phyloP scores from a whole-genome alignment of 805 yeast species.

The Candida maltosa region DNA sequence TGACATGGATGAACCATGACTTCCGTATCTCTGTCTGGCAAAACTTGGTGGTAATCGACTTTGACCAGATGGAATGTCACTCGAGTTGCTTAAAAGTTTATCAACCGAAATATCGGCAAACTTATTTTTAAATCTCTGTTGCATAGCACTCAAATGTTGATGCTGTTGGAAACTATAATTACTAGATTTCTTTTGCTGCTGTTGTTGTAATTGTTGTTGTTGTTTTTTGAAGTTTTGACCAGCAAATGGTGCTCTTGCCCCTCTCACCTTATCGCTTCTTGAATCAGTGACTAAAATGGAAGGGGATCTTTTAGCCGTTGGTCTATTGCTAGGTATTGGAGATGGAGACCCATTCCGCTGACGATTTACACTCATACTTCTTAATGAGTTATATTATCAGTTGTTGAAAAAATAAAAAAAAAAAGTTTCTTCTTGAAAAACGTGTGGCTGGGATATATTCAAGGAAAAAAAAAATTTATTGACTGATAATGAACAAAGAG shows the following conservation, averaged over 20 bases:
- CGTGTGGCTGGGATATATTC: too few species aligned
- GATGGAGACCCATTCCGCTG: slow-evolving; percentile 1
- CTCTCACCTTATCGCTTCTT: slow-evolving; percentile 50
- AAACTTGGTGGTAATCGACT: slow-evolving; percentile 39
- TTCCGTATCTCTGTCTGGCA: slow-evolving; percentile 9
- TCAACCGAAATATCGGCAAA: slow-evolving; percentile 82
- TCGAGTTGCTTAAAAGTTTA: slow-evolving; percentile 67
- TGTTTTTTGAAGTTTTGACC: slow-evolving; percentile 50
- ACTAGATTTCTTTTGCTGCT: slow-evolving; percentile 15
- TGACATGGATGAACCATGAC: slow-evolving; percentile 16
- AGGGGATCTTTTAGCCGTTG: slow-evolving; percentile 85
- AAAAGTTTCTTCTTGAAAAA: too few species aligned
- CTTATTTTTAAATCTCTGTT: slow-evolving; percentile 32
- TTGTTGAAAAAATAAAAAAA: too few species aligned
- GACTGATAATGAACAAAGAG: too few species aligned
- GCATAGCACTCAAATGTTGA: slow-evolving; percentile 21
- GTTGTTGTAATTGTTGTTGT: slow-evolving; percentile 24
- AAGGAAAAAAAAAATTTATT: too few species aligned
- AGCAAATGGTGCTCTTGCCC: slow-evolving; percentile 76
- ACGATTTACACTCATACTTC: not conserved
- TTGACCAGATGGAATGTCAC: slow-evolving; percentile 86
- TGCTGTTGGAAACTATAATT: slow-evolving; percentile 10
- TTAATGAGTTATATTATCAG: too few species aligned
- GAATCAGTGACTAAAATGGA: slow-evolving; percentile 91
- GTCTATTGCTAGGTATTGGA: slow-evolving; percentile 23